A percentile compares a stretch with the other conserved stretches of the same genome.
Conservation (phyloP, 805 yeast species). For the Sugiyamaella americana region DNA sequence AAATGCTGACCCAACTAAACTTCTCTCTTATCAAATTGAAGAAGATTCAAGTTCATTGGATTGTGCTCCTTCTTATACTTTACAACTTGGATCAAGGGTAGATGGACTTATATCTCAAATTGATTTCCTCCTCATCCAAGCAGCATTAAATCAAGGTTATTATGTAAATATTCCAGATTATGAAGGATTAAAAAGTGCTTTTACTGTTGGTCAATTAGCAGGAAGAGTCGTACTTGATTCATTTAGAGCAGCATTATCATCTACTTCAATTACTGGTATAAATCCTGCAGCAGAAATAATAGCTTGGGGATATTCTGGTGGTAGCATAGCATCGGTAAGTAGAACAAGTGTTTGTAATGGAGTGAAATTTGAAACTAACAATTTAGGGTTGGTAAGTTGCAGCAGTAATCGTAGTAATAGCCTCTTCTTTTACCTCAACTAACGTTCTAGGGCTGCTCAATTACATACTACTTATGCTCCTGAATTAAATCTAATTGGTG, state of each 20-base stretch:
- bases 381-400: not conserved
- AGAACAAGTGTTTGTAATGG: constrained; percentile 11
- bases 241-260: constrained; percentile 23
- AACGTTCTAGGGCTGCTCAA: constrained; percentile 23
- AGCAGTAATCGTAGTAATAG: too few relatives aligned
- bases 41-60: constrained; percentile 22
- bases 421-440: too few relatives aligned
- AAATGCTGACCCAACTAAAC: constrained; percentile 9
- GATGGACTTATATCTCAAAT: constrained; percentile 3
- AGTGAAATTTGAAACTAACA: not conserved
- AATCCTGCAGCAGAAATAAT: constrained; percentile 17
- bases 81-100: constrained; percentile 12
- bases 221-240: constrained; percentile 29
- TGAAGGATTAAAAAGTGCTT: constrained; percentile 19
- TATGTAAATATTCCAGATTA: constrained; percentile 18
- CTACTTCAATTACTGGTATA: constrained; percentile 13
- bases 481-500: constrained; percentile 23
- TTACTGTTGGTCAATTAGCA: constrained; percentile 19
- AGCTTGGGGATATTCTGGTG: constrained; percentile 27
- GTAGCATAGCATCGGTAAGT: constrained; percentile 20
- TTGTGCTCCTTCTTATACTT: constrained; percentile 26
- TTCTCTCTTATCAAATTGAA: constrained; percentile 24
- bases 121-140: constrained; percentile 7
- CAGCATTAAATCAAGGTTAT: constrained; percentile 15
- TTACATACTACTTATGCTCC: constrained; percentile 26